Evolutionary conservation across 2,329 filamentous ascomycete genomes (phyloP), one percentile per base, ranked within the genome.

Genomic region (Davidsoniella virescens): DNA sequence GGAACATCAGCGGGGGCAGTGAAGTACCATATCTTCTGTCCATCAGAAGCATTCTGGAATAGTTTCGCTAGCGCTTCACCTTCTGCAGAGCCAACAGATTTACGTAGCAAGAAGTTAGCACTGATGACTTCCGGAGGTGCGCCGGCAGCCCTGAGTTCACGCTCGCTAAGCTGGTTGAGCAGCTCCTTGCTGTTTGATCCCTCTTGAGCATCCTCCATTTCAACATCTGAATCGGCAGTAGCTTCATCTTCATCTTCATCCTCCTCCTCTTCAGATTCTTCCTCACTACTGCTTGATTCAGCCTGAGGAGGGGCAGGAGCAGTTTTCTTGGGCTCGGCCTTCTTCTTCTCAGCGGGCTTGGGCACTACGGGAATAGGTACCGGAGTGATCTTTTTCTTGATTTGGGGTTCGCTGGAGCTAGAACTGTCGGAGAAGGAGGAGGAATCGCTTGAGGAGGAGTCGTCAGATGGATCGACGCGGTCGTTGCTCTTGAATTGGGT

Each of bases 21-120:
- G 57, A 88, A 85, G 61, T 87, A 84, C 84, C 83, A 88, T 53
- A 87, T 69, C 61, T 87, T 79, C 67, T 86, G 87, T 55, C 80
- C 80, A 51, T 77, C 67, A 6, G 81, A 61, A 57, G 76, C 70
- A 52, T 74, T 68, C 57, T 67, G 72, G 57, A 84, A 77, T 49
- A 81, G 63, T 18, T 72, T 66, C 7, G 71, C 62, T 53, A 76
- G 63, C 59, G 74, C 65, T 57, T 70, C 62, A 59, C 67, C 60
- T 18, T 61, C 63, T 52, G 60, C 55, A n/a, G 60, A 59, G 42
- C 62, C 60, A 23, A 64, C 58, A 10, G 64, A 69, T 55, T 73
- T 73, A 51, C 72, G 71, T 47, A 78, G 62, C 52, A 69, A 65
- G 55, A 78, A 77, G 50, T 74, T 70, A 5, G 70, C 74, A 10